Base-by-base conservation (phyloP, 371 early-diverging fungal species). In the Actinomucor elegans region DNA sequence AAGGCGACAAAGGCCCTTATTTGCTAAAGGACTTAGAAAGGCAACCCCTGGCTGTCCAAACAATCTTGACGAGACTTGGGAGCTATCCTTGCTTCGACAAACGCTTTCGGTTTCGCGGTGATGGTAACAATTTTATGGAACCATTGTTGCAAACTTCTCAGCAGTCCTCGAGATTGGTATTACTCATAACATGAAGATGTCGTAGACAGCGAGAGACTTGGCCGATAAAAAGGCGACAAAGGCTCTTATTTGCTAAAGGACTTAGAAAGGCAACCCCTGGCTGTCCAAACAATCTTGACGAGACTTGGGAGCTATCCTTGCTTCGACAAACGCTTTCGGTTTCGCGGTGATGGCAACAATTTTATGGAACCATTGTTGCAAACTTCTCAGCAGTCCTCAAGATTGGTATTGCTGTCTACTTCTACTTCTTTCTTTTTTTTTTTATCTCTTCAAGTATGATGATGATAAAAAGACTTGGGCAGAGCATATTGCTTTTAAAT, bases 81-180 rank as follows among this genome's bases (percentile, higher is more conserved):
- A 35, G 53, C 44, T 52, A 44, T 52, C 44, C 53, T 52, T 52
- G 53, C 53, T 35, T 26, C n/a, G 53, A 52, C 53, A 48, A 48
- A 48, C 18, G 49, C 49, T 28, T 48, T n/a, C n/a, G n/a, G n/a
- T n/a, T n/a, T n/a, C n/a, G n/a, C n/a, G n/a, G n/a, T n/a, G n/a
- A n/a, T n/a, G n/a, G n/a, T n/a, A n/a, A n/a, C n/a, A n/a, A n/a
- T n/a, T n/a, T n/a, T n/a, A n/a, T n/a, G n/a, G n/a, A n/a, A n/a
- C n/a, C n/a, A n/a, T n/a, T n/a, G n/a, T n/a, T n/a, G n/a, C n/a
- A n/a, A n/a, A n/a, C n/a, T n/a, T n/a, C n/a, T n/a, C n/a, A n/a
- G n/a, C n/a, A n/a, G n/a, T n/a, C n/a, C n/a, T n/a, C n/a, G n/a
- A n/a, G n/a, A n/a, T n/a, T n/a, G n/a, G n/a, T n/a, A n/a, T n/a